phyloP scores from a whole-genome alignment of 148 eudicot genomes.

The Rhododendron griersonianum region DNA sequence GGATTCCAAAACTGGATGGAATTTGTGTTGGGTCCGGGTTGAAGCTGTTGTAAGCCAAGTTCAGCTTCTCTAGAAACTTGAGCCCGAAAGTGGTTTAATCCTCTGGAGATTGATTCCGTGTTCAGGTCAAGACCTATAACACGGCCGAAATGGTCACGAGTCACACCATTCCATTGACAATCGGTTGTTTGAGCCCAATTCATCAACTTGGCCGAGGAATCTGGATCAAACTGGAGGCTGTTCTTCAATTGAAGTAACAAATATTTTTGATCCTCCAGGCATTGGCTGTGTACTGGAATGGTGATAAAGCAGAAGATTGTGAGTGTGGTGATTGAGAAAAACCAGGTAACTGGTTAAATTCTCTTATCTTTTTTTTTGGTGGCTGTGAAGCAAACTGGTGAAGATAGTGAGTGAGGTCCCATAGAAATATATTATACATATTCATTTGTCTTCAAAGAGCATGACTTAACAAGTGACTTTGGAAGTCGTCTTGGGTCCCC shows the following conservation, averaged over 20 bases:
- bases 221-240: slow-evolving; percentile 7
- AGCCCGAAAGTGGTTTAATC: slow-evolving; percentile 2
- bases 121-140: slow-evolving; percentile 23
- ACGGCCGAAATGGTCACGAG: slow-evolving; percentile 5
- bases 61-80: too few species aligned
- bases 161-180: slow-evolving; percentile 17
- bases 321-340: slow-evolving; percentile 11
- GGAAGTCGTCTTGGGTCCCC: not conserved
- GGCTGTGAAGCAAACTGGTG: not conserved
- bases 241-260: slow-evolving; percentile 30
- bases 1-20: too few species aligned
- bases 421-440: not conserved
- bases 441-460: too few species aligned
- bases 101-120: slow-evolving; percentile 16
- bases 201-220: slow-evolving; percentile 6
- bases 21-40: too few species aligned
- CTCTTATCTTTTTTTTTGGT: slow-evolving; percentile 3
- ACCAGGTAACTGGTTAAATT: not conserved
- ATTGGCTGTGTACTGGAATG: slow-evolving; percentile 9
- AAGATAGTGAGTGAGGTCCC: too few species aligned
- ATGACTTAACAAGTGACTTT: not conserved
- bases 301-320: slow-evolving; percentile 13
- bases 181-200: slow-evolving; percentile 28
- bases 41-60: too few species aligned
- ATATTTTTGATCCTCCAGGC: slow-evolving; percentile 12